Percentiles rank a stretch among this genome's conserved stretches.
Conservation (phyloP, 441 rosid species). For the Manihot esculenta region DNA sequence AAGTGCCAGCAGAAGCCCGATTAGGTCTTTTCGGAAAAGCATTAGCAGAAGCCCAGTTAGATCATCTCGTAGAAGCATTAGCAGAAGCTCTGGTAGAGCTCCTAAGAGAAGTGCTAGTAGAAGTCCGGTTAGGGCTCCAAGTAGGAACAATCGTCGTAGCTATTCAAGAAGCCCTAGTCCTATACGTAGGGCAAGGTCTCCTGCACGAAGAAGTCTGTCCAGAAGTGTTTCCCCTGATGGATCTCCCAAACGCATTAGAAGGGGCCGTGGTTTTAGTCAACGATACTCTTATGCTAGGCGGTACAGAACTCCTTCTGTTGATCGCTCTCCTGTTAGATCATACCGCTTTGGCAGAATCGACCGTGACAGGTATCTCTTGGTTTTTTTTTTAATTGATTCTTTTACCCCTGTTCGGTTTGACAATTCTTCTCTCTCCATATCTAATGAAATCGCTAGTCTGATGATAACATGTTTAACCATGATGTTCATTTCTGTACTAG, state of each 20-base stretch:
- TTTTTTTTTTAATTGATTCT: background rate
- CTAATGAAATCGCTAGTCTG: background rate
- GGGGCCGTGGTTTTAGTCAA: constrained; percentile 95
- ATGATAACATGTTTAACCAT: background rate
- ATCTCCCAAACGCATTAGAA: constrained; percentile 75
- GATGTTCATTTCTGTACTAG: background rate
- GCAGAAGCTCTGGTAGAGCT: constrained; percentile 68
- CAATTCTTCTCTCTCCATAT: background rate
- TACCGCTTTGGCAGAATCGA: constrained; percentile 67
- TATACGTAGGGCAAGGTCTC: constrained; percentile 51
- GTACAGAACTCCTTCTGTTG: constrained; percentile 85
- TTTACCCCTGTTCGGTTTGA: background rate
- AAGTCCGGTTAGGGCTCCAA: constrained; percentile 60
- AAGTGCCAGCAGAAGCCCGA: constrained; percentile 46
- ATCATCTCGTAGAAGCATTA: constrained; percentile 24
- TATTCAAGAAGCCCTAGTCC: constrained; percentile 60
- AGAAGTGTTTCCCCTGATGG: constrained; percentile 80
- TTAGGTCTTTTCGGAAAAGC: constrained; percentile 36
- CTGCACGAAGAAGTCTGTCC: constrained; percentile 68
- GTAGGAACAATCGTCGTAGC: constrained; percentile 52
- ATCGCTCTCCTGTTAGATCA: constrained; percentile 73
- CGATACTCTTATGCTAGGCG: constrained; percentile 86
- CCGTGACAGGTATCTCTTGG: constrained; percentile 61
- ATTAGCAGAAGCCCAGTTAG: constrained; percentile 36
- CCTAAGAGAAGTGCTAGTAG: constrained; percentile 58